Evolutionary conservation across 768 basidiomycete genomes (phyloP).

Genomic region (Amanita brunnescens): DNA sequence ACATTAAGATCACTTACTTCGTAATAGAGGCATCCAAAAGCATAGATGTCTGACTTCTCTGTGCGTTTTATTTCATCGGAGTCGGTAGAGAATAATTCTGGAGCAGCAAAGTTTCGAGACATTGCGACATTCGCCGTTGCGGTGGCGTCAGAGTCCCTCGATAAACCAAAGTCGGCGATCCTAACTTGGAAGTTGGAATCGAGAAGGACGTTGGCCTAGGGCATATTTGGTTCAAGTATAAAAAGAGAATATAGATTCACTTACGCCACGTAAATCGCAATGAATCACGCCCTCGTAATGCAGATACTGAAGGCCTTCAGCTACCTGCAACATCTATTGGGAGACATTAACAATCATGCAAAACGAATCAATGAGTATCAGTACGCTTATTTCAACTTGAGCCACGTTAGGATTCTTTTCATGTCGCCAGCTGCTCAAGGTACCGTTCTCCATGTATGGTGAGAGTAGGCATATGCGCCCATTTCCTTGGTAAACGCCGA

Average conservation of each 20-base stretch:
- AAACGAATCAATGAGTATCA: not conserved
- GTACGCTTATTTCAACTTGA: not conserved
- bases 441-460: slow-evolving; percentile 1
- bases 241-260: not conserved
- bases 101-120: not conserved
- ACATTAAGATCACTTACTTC: not conserved
- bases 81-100: not conserved
- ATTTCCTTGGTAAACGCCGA: not conserved
- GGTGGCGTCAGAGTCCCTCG: not conserved
- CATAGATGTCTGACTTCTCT: not conserved
- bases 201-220: slow-evolving; percentile 1
- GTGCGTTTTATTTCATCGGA: not conserved
- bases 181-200: not conserved
- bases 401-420: not conserved
- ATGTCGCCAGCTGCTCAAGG: not conserved
- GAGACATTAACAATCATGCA: not conserved
- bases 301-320: not conserved
- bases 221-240: not conserved
- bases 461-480: not conserved
- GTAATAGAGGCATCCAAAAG: slow-evolving; percentile 2
- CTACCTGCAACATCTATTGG: not conserved
- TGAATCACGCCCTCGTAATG: slow-evolving; percentile 2
- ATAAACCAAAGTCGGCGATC: not conserved
- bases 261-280: not conserved
- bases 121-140: not conserved